Conservation (phyloP, 331 rosid species). For the Cucumis variabilis region DNA sequence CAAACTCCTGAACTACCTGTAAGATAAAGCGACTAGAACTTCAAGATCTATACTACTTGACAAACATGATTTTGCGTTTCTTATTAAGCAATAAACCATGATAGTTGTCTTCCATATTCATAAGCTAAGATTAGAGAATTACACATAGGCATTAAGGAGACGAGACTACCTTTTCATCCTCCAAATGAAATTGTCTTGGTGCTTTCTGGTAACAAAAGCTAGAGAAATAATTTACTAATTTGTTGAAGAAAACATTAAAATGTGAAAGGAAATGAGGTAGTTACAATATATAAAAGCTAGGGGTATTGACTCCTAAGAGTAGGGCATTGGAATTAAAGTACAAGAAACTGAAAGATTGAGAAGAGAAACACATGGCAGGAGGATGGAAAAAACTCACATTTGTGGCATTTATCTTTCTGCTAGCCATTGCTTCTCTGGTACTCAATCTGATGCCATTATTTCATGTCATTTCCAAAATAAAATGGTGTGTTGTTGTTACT, state of each 20-base stretch:
- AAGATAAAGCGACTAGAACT: slow-evolving; percentile 28
- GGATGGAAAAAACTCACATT: not conserved
- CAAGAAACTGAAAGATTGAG: not conserved
- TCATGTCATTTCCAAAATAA: not conserved
- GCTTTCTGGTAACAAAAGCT: slow-evolving; percentile 77
- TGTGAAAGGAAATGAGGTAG: not conserved
- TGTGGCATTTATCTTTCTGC: not conserved
- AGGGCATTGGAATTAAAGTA: not conserved
- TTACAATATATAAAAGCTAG: not conserved
- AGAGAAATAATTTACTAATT: not conserved
- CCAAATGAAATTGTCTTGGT: slow-evolving; percentile 84
- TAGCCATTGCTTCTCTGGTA: slow-evolving; percentile 1
- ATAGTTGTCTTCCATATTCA: not conserved
- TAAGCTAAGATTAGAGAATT: slow-evolving; percentile 23
- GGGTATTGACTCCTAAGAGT: not conserved
- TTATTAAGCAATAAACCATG: not conserved
- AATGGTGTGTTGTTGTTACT: not conserved
- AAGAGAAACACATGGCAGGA: not conserved
- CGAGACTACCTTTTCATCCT: slow-evolving; percentile 74
- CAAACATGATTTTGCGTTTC: not conserved
- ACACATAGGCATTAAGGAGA: slow-evolving; percentile 6
- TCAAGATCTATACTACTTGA: slow-evolving; percentile 4
- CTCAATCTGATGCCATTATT: not conserved
- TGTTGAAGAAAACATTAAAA: not conserved
- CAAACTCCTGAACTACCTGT: slow-evolving; percentile 83